These are phyloP conservation scores for Exserohilum turcica DNA, from an alignment of 2,329 filamentous ascomycete genomes.

Conservation along the genomic window DNA sequence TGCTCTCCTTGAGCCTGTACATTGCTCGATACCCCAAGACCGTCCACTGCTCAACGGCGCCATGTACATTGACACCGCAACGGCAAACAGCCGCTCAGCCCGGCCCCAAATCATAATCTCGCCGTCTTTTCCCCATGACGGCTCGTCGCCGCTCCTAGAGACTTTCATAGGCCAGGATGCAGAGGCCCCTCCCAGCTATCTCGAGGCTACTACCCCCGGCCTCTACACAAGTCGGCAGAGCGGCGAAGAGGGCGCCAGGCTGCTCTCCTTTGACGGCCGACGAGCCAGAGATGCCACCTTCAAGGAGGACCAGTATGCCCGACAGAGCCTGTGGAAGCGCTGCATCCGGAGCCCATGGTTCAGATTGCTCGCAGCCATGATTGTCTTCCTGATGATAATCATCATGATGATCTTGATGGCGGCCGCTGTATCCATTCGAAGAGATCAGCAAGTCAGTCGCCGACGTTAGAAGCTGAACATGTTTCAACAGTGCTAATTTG, in stretches of 20 bases:
- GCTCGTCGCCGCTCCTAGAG: constrained; percentile 32
- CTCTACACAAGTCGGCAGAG: constrained; percentile 34
- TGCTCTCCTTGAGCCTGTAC: constrained; percentile 4
- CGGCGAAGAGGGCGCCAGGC: constrained; percentile 37
- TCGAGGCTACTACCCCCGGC: constrained; percentile 44
- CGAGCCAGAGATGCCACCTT: constrained; percentile 21
- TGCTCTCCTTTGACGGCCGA: constrained; percentile 30
- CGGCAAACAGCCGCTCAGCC: constrained; percentile 33
- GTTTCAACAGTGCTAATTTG: constrained; percentile 5
- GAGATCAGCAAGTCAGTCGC: constrained; percentile 27
- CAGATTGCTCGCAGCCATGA: constrained; percentile 26
- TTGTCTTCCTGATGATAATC: constrained; percentile 31
- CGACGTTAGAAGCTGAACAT: not conserved
- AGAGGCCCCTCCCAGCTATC: constrained; percentile 34
- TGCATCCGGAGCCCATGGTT: constrained; percentile 30
- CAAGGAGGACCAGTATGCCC: constrained; percentile 33
- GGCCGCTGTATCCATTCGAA: constrained; percentile 20
- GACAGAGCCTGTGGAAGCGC: constrained; percentile 24
- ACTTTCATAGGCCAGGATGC: constrained; percentile 29
- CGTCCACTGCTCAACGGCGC: not conserved
- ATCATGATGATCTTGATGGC: constrained; percentile 30
- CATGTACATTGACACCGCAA: constrained; percentile 45
- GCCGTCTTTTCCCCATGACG: constrained; percentile 23
- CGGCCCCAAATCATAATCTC: constrained; percentile 27
- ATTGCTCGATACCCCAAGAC: constrained; percentile 1